Base-by-base conservation (phyloP, 2,329 filamentous ascomycete genomes). In the Talaromyces piceae region DNA sequence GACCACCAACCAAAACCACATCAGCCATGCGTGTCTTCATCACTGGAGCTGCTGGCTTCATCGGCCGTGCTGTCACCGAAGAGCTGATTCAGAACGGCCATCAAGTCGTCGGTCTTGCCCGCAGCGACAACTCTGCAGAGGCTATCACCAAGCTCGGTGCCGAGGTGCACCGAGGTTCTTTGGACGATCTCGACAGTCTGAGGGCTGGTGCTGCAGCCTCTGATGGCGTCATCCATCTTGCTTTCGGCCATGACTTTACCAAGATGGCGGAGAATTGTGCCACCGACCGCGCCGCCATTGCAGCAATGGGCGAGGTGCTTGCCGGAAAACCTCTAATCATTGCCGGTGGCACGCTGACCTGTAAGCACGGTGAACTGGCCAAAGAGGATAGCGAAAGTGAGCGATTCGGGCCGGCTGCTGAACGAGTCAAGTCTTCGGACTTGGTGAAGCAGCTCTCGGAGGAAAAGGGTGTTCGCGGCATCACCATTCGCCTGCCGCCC, bases 1-100 rank as follows among this genome's bases (percentile, higher is more conserved):
- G 18, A 41, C 6, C 16, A 13, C 16, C 20, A 6, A 7, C 39
- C 8, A 20, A 13, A 25, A 43, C 5, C 22, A 11, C 5, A 23
- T 23, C 41, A 50, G 26, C 5, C 30, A 51, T 51, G 49, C 49
- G 23, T 51, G 43, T 71, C 53, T 73, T 72, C 56, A 63, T 74
- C 44, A 75, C 73, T 5, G 73, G 73, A 37, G 65, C 71, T 4
- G 67, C 71, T 5, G 73, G 73, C 57, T 74, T 70, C 52, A 63
- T 76, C 50, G 73, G 73, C 56, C 57, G 59, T 18, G 62, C 65
- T 5, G 62, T 74, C 12, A 63, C 68, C 20, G 51, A 69, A 46
- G 67, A 71, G 28, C 67, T 75, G 11, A 57, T 74, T 12, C 23
- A 55, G 4, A 54, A 61, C 23, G 73, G 72, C 41, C 70, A 75